Conservation (phyloP, 768 basidiomycete species). For the Lentinula guzmanii region DNA sequence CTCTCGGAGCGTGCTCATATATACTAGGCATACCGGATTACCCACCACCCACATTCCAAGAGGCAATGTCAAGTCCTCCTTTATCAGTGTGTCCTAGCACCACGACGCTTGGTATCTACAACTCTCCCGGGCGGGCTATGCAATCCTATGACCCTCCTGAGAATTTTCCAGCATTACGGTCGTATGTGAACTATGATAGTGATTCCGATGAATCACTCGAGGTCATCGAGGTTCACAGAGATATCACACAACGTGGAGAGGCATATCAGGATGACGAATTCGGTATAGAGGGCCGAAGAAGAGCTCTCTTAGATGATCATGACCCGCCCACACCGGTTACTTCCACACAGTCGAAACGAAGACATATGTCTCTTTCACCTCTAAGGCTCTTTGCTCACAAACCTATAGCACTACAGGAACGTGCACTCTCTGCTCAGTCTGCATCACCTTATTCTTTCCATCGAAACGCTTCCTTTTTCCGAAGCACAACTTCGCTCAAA, state of each 20-base stretch:
- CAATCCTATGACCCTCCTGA: neutral
- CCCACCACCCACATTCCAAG: conserved; percentile 72
- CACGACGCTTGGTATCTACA: conserved; percentile 24
- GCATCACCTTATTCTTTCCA: conserved; percentile 34
- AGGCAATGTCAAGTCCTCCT: conserved; percentile 49
- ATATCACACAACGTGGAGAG: conserved; percentile 35
- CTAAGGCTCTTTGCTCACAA: conserved; percentile 39
- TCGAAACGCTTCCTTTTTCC: conserved; percentile 29
- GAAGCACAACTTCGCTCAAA: conserved; percentile 41
- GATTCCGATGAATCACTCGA: conserved; percentile 50
- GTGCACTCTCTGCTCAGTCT: conserved; percentile 36
- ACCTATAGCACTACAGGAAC: conserved; percentile 25
- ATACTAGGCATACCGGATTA: conserved; percentile 43
- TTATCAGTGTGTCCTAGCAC: conserved; percentile 32
- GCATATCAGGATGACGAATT: neutral
- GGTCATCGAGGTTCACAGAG: conserved; percentile 40
- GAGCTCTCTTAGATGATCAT: conserved; percentile 23
- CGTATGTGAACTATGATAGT: conserved; percentile 21
- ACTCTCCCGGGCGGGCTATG: conserved; percentile 7
- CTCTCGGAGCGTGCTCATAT: neutral
- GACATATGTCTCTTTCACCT: conserved; percentile 38
- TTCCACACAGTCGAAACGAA: conserved; percentile 21
- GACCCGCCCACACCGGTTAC: conserved; percentile 11
- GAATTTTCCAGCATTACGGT: neutral
- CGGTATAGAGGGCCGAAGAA: conserved; percentile 16